phyloP scores from a whole-genome alignment of 345 rosid genomes.

The Erodium maritimum region DNA sequence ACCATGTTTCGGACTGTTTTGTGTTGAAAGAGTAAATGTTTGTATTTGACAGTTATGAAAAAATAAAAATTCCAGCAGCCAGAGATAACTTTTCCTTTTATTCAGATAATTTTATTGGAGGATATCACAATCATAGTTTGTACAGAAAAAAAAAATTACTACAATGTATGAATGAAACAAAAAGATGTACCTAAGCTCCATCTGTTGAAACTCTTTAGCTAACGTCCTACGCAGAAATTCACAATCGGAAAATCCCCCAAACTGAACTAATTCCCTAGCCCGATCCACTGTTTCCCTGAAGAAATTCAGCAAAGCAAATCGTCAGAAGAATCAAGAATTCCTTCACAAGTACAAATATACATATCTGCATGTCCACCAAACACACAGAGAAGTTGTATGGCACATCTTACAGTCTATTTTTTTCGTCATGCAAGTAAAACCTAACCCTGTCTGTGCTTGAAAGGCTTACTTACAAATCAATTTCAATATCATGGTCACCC shows the following conservation, averaged over 20 bases:
- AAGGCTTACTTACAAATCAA: slow-evolving; percentile 55
- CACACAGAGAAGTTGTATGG: neutral
- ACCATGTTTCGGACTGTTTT: neutral
- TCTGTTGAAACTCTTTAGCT: slow-evolving; percentile 60
- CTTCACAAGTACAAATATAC: neutral
- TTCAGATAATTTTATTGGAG: neutral
- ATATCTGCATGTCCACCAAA: neutral
- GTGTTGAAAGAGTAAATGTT: neutral
- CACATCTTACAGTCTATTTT: neutral
- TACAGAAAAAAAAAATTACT: too few relatives aligned
- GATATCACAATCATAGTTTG: too few relatives aligned
- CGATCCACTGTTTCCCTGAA: slow-evolving; percentile 27
- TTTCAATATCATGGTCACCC: slow-evolving; percentile 40
- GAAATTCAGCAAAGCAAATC: slow-evolving; percentile 5
- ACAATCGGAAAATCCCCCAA: slow-evolving; percentile 46
- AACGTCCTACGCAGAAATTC: slow-evolving; percentile 53
- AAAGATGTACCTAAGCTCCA: slow-evolving; percentile 53
- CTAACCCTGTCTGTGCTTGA: slow-evolving; percentile 5
- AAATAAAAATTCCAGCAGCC: neutral
- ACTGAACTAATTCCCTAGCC: slow-evolving; percentile 5
- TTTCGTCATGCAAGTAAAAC: neutral
- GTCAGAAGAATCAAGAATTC: slow-evolving; percentile 4
- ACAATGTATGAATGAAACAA: too few relatives aligned
- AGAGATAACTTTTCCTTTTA: neutral
- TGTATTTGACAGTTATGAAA: neutral